phyloP scores from a whole-genome alignment of 352 stramenopile genomes.

The Phytophthora capsici region DNA sequence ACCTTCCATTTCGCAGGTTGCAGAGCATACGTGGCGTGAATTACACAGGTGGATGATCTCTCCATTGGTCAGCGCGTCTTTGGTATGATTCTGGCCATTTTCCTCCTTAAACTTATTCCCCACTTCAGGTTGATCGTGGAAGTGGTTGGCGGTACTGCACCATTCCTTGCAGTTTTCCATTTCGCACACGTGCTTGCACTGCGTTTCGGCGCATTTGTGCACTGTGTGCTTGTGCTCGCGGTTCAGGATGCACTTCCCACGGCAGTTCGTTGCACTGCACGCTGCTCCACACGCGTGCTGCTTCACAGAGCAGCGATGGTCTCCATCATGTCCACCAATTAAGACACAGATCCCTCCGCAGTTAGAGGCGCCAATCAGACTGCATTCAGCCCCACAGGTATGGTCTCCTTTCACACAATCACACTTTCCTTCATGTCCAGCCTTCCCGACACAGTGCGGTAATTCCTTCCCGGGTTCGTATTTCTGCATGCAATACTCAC shows the following conservation, averaged over 20 bases:
- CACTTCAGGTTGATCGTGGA: constrained; percentile 36
- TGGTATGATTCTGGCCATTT: constrained; percentile 11
- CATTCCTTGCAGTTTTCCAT: constrained; percentile 40
- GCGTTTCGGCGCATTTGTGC: constrained; percentile 44
- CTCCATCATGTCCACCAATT: constrained; percentile 31
- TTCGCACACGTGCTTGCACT: constrained; percentile 42
- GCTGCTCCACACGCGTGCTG: constrained; percentile 37
- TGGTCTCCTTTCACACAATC: constrained; percentile 49
- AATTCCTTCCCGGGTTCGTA: constrained; percentile 27
- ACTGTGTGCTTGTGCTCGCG: constrained; percentile 34
- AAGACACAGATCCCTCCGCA: constrained; percentile 39
- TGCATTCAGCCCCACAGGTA: constrained; percentile 41
- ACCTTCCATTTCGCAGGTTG: constrained; percentile 36
- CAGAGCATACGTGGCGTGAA: constrained; percentile 33
- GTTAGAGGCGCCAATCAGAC: constrained; percentile 36
- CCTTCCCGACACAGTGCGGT: constrained; percentile 32
- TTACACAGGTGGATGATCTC: constrained; percentile 38
- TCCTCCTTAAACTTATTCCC: constrained; percentile 31
- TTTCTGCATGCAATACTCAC: constrained; percentile 39
- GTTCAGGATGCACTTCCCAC: constrained; percentile 39
- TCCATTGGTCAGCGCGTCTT: background rate
- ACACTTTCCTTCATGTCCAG: constrained; percentile 47
- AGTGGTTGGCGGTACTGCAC: constrained; percentile 47
- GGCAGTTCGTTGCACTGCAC: constrained; percentile 43
- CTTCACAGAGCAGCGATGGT: constrained; percentile 45